These are phyloP conservation scores for Suhomyces prunicola DNA, from an alignment of 805 yeast genomes.

Conservation along the genomic window DNA sequence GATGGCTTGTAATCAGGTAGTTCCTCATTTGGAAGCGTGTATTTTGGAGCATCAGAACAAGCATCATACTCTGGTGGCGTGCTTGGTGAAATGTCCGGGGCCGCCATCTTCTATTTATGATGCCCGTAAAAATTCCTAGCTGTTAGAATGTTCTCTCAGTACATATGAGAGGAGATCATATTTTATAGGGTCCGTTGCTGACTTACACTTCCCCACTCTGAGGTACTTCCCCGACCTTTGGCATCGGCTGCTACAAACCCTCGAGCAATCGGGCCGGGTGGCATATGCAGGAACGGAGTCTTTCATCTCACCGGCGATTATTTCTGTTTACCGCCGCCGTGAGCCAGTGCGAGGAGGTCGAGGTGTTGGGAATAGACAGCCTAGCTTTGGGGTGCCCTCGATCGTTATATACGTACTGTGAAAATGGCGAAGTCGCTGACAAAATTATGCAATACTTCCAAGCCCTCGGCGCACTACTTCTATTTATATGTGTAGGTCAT, in stretches of 20 bases:
- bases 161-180: not conserved
- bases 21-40: constrained; percentile 19
- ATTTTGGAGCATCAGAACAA: constrained; percentile 17
- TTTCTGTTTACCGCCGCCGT: not conserved
- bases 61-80: constrained; percentile 1
- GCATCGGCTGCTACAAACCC: not conserved
- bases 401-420: not conserved
- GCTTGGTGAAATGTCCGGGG: not conserved
- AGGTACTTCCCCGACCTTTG: not conserved
- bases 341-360: not conserved
- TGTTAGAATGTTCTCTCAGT: not conserved
- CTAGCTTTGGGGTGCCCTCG: not conserved
- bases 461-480: not conserved
- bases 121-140: not conserved
- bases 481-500: not conserved
- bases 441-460: not conserved
- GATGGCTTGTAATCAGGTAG: constrained; percentile 33
- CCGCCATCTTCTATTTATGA: not conserved
- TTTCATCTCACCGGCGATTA: not conserved
- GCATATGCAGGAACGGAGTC: not conserved
- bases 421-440: not conserved
- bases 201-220: not conserved
- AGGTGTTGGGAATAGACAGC: not conserved
- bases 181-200: not conserved
- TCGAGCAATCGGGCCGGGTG: not conserved